These are phyloP conservation scores for Endoconidiophora laricicola DNA, from an alignment of 2,329 filamentous ascomycete species.

Conservation along the genomic window DNA sequence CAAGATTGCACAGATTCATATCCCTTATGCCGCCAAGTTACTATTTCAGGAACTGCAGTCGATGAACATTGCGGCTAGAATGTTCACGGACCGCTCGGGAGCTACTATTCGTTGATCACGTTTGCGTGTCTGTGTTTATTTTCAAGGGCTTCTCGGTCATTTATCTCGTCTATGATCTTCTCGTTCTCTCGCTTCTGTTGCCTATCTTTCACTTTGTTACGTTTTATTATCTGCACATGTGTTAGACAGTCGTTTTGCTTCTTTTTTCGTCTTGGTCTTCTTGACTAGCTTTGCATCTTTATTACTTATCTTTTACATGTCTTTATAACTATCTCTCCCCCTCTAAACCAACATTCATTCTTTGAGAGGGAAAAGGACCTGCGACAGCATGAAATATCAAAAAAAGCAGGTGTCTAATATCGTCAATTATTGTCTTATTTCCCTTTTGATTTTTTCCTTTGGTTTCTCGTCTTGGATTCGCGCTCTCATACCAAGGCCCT, in stretches of 20 bases:
- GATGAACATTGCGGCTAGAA: conserved; percentile 95
- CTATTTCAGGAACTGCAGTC: conserved; percentile 95
- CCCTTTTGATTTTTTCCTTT: not conserved
- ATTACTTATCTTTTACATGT: too few relatives aligned
- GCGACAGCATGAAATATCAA: too few relatives aligned
- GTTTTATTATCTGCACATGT: not conserved
- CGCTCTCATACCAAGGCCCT: not conserved
- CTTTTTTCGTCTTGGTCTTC: not conserved
- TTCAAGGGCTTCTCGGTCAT: not conserved
- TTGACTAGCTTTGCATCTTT: too few relatives aligned
- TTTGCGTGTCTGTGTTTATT: not conserved
- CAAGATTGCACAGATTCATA: conserved; percentile 92
- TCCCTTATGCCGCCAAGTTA: conserved; percentile 93
- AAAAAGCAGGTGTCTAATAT: too few relatives aligned
- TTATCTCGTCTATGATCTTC: not conserved
- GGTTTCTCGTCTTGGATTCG: not conserved
- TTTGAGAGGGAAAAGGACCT: too few relatives aligned
- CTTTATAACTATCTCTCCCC: too few relatives aligned
- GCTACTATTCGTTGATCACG: conserved; percentile 44
- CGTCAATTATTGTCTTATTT: not conserved
- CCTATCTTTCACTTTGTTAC: not conserved
- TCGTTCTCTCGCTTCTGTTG: not conserved
- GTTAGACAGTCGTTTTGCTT: not conserved
- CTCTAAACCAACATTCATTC: too few relatives aligned
- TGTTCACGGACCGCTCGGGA: conserved; percentile 81